Base-by-base conservation (phyloP, 306 rosid genomes). In the Lathyrus aphaca region DNA sequence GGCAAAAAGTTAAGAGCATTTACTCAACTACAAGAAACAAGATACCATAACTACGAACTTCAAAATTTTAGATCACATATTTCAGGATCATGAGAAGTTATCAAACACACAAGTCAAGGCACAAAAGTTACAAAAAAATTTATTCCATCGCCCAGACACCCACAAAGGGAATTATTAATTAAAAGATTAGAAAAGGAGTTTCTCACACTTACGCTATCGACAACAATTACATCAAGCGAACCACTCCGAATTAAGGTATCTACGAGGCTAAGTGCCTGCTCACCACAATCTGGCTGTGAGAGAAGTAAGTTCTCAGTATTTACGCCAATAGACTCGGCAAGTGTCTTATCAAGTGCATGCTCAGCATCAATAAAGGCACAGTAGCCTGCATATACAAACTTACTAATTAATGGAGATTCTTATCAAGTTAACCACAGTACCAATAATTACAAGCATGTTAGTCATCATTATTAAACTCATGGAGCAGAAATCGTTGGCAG, bases 311-410 rank as follows among this genome's bases (percentile, higher is more conserved):
- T 85, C 76, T 85, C 63, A 5, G 92, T 85, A 67, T 94, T 77
- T 42, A 94, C 96, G 16, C 98, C 97, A 73, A 90, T 90, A 50
- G 91, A 79, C 73, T 82, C 86, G 25, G 96, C 97, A 44, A 94
- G 82, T 39, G 90, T 21, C 80, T 89, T 96, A 78, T 94, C 95
- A 66, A 94, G 94, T 73, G 98, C 97, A 82, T 90, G 98, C 77
- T 90, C 98, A 54, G 98, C 98, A 78, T 90, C 98, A 69, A 94
- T 81, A 66, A 94, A 94, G 53, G 84, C 95, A 75, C 98, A 94
- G 61, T 82, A 88, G 49, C 97, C 97, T 90, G 77, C 74, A 80
- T 23, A 48, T 42, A 72, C 35, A 71, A 72, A 62, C 60, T 25
- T 59, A 55, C 39, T 32, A 50, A 54, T 53, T 49, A 67, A 64